A percentile compares a stretch with the other conserved stretches of the same genome.
Evolutionary conservation across 179 eudicot genomes (phyloP).

Genomic region (Dionaea muscipula): DNA sequence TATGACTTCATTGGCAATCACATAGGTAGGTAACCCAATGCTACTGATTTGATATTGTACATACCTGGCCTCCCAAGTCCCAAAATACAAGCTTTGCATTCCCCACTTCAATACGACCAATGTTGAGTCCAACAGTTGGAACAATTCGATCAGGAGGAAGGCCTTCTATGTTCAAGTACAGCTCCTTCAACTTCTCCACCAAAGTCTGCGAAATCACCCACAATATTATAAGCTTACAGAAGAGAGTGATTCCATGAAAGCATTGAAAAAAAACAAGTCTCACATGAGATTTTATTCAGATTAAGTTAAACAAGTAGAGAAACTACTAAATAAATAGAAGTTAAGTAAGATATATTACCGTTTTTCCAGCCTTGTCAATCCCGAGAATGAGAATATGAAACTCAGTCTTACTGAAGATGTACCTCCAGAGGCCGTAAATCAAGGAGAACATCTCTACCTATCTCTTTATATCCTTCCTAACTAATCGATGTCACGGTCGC

Average conservation of each 20-base stretch:
- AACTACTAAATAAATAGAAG: not conserved
- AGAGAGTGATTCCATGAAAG: not conserved
- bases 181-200: constrained; percentile 78
- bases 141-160: constrained; percentile 92
- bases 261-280: no score
- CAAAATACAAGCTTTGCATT: constrained; percentile 88
- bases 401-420: constrained; percentile 83
- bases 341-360: constrained; percentile 30
- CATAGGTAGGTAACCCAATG: not conserved
- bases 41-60: constrained; percentile 1
- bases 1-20: not conserved
- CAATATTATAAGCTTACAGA: not conserved
- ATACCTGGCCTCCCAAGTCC: constrained; percentile 99
- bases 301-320: no score
- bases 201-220: constrained; percentile 50
- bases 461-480: constrained; percentile 10
- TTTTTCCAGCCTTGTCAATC: constrained; percentile 95
- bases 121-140: constrained; percentile 95
- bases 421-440: constrained; percentile 79
- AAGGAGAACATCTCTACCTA: constrained; percentile 65
- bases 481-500: constrained; percentile 14
- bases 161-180: constrained; percentile 78
- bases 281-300: no score
- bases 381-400: constrained; percentile 95
- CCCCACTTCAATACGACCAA: constrained; percentile 88